Evolutionary conservation across 257 asterid genomes (phyloP).

Genomic region (Euphrasia confusa): DNA sequence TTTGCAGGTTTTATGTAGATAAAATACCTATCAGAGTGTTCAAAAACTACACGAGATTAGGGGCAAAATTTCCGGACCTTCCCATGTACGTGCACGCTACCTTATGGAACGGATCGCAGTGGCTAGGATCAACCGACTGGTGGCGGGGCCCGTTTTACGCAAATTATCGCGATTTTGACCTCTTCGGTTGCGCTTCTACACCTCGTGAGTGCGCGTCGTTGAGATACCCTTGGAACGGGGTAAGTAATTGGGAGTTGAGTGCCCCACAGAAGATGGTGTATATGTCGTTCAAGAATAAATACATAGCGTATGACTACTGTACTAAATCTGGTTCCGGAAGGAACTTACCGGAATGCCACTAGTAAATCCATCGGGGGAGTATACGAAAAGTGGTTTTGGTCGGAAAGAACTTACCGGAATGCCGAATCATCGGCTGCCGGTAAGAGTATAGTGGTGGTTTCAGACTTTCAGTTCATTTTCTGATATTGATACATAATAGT

Average conservation of each 20-base stretch:
- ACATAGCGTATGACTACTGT: slow-evolving; percentile 10
- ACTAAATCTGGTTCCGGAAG: not conserved
- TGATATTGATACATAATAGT: too few species aligned
- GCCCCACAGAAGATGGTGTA: not conserved
- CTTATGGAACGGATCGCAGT: slow-evolving; percentile 15
- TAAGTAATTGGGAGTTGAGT: not conserved
- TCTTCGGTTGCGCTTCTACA: not conserved
- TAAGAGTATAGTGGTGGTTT: too few species aligned
- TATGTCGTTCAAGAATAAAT: not conserved
- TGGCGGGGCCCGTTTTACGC: not conserved
- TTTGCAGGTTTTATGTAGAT: slow-evolving; percentile 14
- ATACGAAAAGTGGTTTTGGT: too few species aligned
- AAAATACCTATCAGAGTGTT: slow-evolving; percentile 13
- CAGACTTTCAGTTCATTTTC: too few species aligned
- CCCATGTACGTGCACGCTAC: slow-evolving; percentile 11
- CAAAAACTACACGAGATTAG: not conserved
- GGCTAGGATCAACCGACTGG: slow-evolving; percentile 21
- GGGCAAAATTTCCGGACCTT: not conserved
- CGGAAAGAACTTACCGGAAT: too few species aligned
- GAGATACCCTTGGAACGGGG: not conserved
- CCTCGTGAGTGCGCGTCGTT: not conserved
- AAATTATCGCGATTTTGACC: not conserved
- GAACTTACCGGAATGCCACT: slow-evolving; percentile 13
- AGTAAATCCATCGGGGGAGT: too few species aligned
- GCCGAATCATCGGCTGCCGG: too few species aligned